Conservation (phyloP, 2,329 filamentous ascomycete species). For the Dactylella cylindrospora region DNA sequence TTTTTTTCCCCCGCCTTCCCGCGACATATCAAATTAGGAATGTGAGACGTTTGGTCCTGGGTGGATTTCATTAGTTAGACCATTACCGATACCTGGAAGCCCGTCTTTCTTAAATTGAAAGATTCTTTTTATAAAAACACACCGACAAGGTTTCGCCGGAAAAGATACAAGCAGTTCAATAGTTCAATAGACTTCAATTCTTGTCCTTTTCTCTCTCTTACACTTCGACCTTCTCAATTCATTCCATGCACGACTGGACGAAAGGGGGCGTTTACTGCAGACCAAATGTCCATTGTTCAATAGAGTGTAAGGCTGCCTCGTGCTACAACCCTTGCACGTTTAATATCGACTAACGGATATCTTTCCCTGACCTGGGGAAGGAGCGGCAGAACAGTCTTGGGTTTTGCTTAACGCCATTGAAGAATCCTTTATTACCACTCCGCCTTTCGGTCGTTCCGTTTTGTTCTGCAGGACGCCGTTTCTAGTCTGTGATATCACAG, state of each 20-base stretch:
- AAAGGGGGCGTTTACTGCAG: constrained; percentile 10
- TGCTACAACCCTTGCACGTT: no score
- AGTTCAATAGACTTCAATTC: constrained; percentile 31
- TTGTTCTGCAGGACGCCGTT: no score
- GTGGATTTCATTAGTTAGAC: constrained; percentile 32
- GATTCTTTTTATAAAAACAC: constrained; percentile 40
- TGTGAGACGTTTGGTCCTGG: constrained; percentile 22
- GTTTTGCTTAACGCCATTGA: neutral
- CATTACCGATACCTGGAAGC: constrained; percentile 13
- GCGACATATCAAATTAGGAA: constrained; percentile 40
- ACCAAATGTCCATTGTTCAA: constrained; percentile 23
- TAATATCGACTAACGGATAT: neutral
- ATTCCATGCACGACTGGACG: constrained; percentile 20
- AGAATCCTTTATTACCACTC: neutral
- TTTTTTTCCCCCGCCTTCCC: constrained; percentile 40
- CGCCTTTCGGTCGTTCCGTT: no score
- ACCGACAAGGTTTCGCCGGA: constrained; percentile 14
- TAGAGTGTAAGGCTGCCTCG: constrained; percentile 33
- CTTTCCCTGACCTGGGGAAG: constrained; percentile 5
- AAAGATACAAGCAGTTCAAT: neutral
- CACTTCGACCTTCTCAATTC: constrained; percentile 39
- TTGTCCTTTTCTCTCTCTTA: constrained; percentile 16
- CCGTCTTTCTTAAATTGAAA: constrained; percentile 8
- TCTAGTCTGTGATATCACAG: no score
- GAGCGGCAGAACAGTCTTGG: constrained; percentile 2